phyloP scores from a whole-genome alignment of 495 filamentous ascomycete species.

The Neurospora sp. region DNA sequence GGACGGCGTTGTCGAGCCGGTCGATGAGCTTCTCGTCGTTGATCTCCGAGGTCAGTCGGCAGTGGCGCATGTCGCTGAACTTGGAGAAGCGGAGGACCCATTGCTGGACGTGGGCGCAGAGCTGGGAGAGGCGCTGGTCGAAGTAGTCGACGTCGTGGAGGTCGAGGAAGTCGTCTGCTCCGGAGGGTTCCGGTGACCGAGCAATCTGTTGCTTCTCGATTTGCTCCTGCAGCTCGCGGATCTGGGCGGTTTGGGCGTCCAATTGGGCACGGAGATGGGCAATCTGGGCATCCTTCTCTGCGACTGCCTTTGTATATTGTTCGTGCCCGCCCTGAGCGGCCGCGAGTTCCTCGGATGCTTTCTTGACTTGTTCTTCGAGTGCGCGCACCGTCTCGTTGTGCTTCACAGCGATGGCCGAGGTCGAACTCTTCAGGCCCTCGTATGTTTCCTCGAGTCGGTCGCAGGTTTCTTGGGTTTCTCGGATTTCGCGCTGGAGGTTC shows the following conservation, averaged over 20 bases:
- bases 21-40: slow-evolving; percentile 82
- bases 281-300: slow-evolving; percentile 75
- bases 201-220: slow-evolving; percentile 38
- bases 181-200: slow-evolving; percentile 9
- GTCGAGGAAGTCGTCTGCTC: slow-evolving; percentile 61
- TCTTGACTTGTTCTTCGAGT: slow-evolving; percentile 50
- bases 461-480: slow-evolving; percentile 71
- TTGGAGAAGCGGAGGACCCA: slow-evolving; percentile 97
- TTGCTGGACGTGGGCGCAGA: slow-evolving; percentile 88
- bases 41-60: slow-evolving; percentile 69
- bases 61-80: slow-evolving; percentile 80
- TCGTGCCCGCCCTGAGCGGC: slow-evolving; percentile 47
- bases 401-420: slow-evolving; percentile 58
- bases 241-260: slow-evolving; percentile 64
- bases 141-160: slow-evolving; percentile 90
- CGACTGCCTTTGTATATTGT: slow-evolving; percentile 52
- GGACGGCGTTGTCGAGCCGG: slow-evolving; percentile 81
- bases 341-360: slow-evolving; percentile 50
- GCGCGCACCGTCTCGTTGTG: slow-evolving; percentile 53
- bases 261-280: slow-evolving; percentile 66
- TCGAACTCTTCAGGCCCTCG: slow-evolving; percentile 67
- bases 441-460: slow-evolving; percentile 64
- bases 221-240: slow-evolving; percentile 72
- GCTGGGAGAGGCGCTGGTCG: slow-evolving; percentile 81
- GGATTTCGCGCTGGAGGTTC: slow-evolving; percentile 63